Conservation (phyloP, 768 basidiomycete species). For the Xerocomellus intermedius region DNA sequence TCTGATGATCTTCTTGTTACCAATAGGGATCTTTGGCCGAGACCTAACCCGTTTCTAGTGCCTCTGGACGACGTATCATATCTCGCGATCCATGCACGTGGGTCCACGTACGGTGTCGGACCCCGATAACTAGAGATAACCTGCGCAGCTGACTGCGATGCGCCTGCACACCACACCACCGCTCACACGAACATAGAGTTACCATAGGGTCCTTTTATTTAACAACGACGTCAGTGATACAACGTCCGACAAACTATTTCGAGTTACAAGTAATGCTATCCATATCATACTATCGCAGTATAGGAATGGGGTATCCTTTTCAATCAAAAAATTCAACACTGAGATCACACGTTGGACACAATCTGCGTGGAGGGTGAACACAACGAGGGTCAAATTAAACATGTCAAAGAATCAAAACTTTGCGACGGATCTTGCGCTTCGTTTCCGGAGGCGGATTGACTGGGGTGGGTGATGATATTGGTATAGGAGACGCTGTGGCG, state of each 20-base stretch:
- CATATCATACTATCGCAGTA: slow-evolving; percentile 18
- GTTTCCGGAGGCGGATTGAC: slow-evolving; percentile 18
- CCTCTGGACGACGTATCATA: neutral
- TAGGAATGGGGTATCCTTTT: slow-evolving; percentile 10
- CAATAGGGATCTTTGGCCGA: slow-evolving; percentile 69
- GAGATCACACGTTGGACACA: slow-evolving; percentile 3
- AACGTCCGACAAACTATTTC: slow-evolving; percentile 15
- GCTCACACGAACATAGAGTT: slow-evolving; percentile 12
- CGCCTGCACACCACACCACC: neutral
- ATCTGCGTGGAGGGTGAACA: neutral
- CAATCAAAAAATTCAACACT: slow-evolving; percentile 9
- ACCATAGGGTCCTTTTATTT: slow-evolving; percentile 8
- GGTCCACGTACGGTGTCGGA: neutral
- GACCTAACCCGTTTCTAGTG: slow-evolving; percentile 67
- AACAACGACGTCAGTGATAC: slow-evolving; percentile 3
- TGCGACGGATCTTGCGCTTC: slow-evolving; percentile 34
- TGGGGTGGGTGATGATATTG: slow-evolving; percentile 7
- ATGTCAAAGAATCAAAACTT: slow-evolving; percentile 27
- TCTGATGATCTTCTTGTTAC: slow-evolving; percentile 8
- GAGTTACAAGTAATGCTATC: slow-evolving; percentile 23
- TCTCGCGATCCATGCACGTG: neutral
- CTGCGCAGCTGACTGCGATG: neutral
- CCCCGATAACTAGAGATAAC: neutral
- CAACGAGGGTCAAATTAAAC: neutral
- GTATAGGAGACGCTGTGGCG: slow-evolving; percentile 6